Base-by-base conservation (phyloP, 371 early-diverging fungal species). In the Actinomortierella ambigua region DNA sequence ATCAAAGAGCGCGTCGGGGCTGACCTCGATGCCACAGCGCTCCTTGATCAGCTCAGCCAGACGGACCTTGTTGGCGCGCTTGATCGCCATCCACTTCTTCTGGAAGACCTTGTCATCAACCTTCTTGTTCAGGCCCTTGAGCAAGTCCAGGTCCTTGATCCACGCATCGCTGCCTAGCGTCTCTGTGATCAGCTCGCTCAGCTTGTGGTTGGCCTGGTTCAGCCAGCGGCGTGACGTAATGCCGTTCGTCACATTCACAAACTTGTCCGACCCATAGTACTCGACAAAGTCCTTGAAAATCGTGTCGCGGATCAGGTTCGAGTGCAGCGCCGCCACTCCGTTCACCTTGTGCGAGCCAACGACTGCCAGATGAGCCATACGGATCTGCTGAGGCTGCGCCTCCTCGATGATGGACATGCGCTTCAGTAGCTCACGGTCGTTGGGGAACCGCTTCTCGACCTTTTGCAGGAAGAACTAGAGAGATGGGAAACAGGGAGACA, bases 241-340 rank as follows among this genome's bases (percentile, higher is more conserved):
- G 56, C 96, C 96, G 76, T 96, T 96, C 61, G 96, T 96, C 70
- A 92, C 93, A 80, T 96, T 96, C 70, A 87, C 83, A 62, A 96
- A 96, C 78, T 91, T 92, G 27, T 85, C 86, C n/a, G 75, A 81
- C 23, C 95, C 96, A 77, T 85, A 95, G 75, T 85, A 88, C 47
- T 81, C 81, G 34, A 94, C 90, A 79, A 95, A 96, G 77, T 95
- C 95, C 53, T 79, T 75, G 79, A 96, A 96, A 63, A 96, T 84
- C 57, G 85, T 76, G 39, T 82, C 84, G 75, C 87, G 89, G 79
- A 96, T 88, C 39, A 96, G 84, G 53, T 91, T 83, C 34, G 96
- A 95, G 80, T 96, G 96, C 47, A 96, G 82, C 11, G 84, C 92
- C 22, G 96, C 96, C 42, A 96, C 96, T 59, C 96, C 96, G 76